These are phyloP conservation scores for Talaromyces amestolkiae DNA, from an alignment of 2,329 filamentous ascomycete species.

Conservation along the genomic window DNA sequence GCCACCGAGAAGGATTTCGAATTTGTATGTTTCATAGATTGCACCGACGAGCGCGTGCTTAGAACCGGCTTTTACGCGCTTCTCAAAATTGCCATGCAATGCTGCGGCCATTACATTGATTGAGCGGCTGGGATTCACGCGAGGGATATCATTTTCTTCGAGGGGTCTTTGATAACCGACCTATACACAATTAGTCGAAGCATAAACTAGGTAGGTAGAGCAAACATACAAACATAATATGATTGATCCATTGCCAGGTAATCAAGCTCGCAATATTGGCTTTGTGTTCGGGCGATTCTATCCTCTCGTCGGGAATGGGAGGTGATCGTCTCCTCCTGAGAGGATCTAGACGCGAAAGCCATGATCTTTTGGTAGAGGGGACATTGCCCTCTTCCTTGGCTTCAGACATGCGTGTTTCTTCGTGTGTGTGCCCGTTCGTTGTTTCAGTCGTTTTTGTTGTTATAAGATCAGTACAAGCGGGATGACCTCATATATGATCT, in stretches of 20 bases:
- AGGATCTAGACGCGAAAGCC: constrained; percentile 17
- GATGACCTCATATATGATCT: constrained; percentile 1
- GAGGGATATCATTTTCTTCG: constrained; percentile 77
- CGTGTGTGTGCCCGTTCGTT: background rate
- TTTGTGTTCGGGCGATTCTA: constrained; percentile 63
- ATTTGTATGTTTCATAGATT: constrained; percentile 76
- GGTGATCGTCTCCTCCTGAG: constrained; percentile 34
- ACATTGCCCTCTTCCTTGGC: constrained; percentile 18
- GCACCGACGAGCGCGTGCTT: constrained; percentile 73
- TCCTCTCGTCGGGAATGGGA: constrained; percentile 52
- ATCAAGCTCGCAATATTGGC: constrained; percentile 70
- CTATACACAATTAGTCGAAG: constrained; percentile 37
- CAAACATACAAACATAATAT: constrained; percentile 68
- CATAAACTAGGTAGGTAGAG: background rate
- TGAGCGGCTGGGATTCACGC: constrained; percentile 72
- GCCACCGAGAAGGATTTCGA: constrained; percentile 78
- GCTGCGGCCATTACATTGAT: constrained; percentile 64
- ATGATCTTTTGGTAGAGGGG: background rate
- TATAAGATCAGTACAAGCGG: background rate
- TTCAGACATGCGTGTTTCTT: constrained; percentile 13
- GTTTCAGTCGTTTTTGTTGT: background rate
- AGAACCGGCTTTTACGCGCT: constrained; percentile 62
- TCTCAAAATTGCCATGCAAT: constrained; percentile 65
- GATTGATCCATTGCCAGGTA: constrained; percentile 82
- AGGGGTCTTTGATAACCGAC: constrained; percentile 78